These are phyloP conservation scores for Hypoxylon sp. DNA, from an alignment of 2,329 filamentous ascomycete genomes.

Conservation along the genomic window DNA sequence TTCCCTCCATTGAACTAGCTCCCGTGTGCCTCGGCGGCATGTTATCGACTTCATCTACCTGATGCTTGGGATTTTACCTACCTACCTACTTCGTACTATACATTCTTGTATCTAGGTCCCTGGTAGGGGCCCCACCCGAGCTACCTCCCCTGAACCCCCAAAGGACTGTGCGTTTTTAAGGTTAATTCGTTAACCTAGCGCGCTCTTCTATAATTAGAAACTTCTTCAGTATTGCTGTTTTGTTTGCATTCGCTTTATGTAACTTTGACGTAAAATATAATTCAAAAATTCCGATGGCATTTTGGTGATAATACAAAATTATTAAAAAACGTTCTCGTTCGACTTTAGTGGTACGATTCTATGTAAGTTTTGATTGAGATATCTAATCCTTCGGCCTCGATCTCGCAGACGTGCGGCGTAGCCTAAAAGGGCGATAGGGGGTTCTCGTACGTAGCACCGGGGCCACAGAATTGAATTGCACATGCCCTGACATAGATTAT, in stretches of 20 bases:
- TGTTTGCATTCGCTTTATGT: too few species aligned
- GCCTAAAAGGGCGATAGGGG: background rate
- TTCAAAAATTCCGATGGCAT: background rate
- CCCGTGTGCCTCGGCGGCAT: background rate
- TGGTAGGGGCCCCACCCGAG: background rate
- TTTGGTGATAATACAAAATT: background rate
- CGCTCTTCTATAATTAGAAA: constrained; percentile 26
- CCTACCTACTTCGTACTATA: background rate
- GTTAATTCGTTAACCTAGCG: constrained; percentile 27
- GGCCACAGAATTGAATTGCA: background rate
- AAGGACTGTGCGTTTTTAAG: constrained; percentile 30
- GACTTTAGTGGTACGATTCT: background rate
- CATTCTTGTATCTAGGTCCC: too few species aligned
- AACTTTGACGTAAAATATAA: too few species aligned
- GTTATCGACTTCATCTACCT: background rate
- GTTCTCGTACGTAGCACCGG: too few species aligned
- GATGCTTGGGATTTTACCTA: background rate
- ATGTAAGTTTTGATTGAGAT: background rate
- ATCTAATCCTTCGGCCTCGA: background rate
- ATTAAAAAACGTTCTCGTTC: background rate
- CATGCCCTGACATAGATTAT: background rate
- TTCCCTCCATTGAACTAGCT: background rate
- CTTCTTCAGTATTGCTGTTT: background rate
- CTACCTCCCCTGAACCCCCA: background rate
- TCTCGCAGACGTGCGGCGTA: constrained; percentile 1